Conservation (phyloP, 371 early-diverging fungal genomes). For the Saksenaea oblongispora region DNA sequence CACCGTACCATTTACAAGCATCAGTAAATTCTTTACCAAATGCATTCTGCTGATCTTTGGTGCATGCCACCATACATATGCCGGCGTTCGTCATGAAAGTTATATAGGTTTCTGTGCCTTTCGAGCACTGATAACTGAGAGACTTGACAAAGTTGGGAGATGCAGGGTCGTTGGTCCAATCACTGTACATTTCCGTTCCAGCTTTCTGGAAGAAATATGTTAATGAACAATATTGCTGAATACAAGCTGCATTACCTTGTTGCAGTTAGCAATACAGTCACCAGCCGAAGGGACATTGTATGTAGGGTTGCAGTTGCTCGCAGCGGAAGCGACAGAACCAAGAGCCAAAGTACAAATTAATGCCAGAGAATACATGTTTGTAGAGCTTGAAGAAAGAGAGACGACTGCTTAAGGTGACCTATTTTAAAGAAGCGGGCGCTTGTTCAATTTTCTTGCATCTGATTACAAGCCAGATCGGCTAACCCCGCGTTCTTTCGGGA, state of each 20-base stretch:
- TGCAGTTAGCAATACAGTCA: constrained; percentile 32
- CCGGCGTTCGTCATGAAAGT: constrained; percentile 39
- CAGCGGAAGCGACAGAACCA: constrained; percentile 16
- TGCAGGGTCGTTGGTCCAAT: constrained; percentile 28
- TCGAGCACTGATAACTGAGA: constrained; percentile 22
- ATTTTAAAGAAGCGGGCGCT: too few relatives aligned
- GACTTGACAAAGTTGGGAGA: constrained; percentile 35
- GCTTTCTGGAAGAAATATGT: constrained; percentile 14
- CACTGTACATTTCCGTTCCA: constrained; percentile 20
- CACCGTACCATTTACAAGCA: constrained; percentile 29
- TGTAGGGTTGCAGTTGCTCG: constrained; percentile 35
- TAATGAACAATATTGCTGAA: neutral
- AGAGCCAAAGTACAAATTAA: neutral
- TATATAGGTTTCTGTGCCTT: constrained; percentile 24
- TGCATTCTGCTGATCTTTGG: constrained; percentile 19
- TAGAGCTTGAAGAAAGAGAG: too few relatives aligned
- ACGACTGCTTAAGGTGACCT: too few relatives aligned
- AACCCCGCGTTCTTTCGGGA: too few relatives aligned
- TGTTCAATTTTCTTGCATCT: too few relatives aligned
- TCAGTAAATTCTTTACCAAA: constrained; percentile 22
- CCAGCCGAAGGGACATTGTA: constrained; percentile 29
- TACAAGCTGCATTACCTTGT: constrained; percentile 19
- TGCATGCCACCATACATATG: constrained; percentile 34
- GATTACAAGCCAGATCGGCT: too few relatives aligned
- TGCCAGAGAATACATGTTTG: too few relatives aligned